Evolutionary conservation across 2,329 filamentous ascomycete genomes (phyloP), one percentile per base, ranked within the genome.

Genomic region (Alternaria brassicae): DNA sequence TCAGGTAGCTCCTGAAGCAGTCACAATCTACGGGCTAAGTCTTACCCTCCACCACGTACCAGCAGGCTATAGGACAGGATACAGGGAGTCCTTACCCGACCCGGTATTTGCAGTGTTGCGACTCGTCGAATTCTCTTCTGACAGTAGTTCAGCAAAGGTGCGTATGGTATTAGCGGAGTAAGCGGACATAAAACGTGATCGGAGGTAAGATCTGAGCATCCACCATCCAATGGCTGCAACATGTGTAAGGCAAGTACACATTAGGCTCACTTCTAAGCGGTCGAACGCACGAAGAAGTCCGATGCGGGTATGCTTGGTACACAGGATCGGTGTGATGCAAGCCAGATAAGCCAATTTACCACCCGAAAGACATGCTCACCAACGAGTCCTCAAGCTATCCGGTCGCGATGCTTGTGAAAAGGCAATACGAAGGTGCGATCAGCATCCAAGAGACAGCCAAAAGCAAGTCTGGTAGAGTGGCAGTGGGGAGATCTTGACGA

Each of bases 101-200:
- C 28, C 13, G 4, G 10, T 17, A 17, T 12, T 21, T 12, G 5
- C 12, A 39, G 30, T 8, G 13, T 17, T 42, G 23, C 32, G 25
- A 57, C 51, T 53, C 48, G 48, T 34, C 23, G 32, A 32, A 17
- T 13, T n/a, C 17, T 36, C 42, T 39, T 40, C 32, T 28, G 32
- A 53, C 21, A 17, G 25, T 45, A 41, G 23, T 45, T 25, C 19
- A 25, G 30, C n/a, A 10, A 49, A 44, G 21, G 32, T 30, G 17
- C 25, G 23, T 28, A 21, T 36, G 44, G 37, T 34, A 30, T 25
- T 39, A 58, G 30, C 56, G 56, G 44, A 48, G 56, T 55, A 37
- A 58, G 51, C 56, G 56, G 51, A 55, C 42, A 49, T 58, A 49
- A 47, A 23, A n/a, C 15, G 39, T 42, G 53, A 49, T 19, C 17